Evolutionary conservation across 192 early-diverging fungal genomes (phyloP), one percentile per base, ranked within the genome.

Genomic region (Geranomyces variabilis): DNA sequence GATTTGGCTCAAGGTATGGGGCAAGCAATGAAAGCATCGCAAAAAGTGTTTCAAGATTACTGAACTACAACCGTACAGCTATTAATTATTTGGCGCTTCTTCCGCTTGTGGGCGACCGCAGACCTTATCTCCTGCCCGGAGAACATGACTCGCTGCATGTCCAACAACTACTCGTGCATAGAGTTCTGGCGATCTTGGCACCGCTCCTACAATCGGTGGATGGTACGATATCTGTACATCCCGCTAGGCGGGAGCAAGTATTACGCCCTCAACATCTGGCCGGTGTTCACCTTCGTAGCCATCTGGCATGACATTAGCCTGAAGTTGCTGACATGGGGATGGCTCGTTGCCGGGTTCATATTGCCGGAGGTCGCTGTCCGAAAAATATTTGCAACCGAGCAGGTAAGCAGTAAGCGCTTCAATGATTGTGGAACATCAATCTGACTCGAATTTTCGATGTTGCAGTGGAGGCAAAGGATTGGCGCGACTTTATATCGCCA

Each of bases 141-240:
- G 73, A 99, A 99, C 76, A 98, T 99, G 95, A 87, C 90, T 2
- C 89, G 96, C 6, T 99, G 96, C 75, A 96, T 98, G 89, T 87
- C 84, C 75, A 95, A 96, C 83, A 95, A 98, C 79, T 99, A 96
- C 80, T 96, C 94, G 21, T 84, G 91, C 15, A 87, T 91, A 51
- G 89, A 90, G 63, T 99, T 99, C 78, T 99, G 97, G 97, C 86
- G 92, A 57, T 90, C 90, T 68, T 99, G 97, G 97, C 97, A 99
- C 77, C 84, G 92, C 65, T 92, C 89, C 44, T 99, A 86, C 79
- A 96, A 99, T 74, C 84, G 88, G 24, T 99, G 96, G 96, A 80
- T 88, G 4, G 84, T 94, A 43, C 83, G 94, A 73, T 93, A 88
- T 48, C 83, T 99, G 33, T 99, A 98, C 77, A 84, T 98, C 4